Evolutionary conservation across 2,329 filamentous ascomycete species (phyloP), one percentile per base, ranked within the genome.

Genomic region (Trichoderma sp.): DNA sequence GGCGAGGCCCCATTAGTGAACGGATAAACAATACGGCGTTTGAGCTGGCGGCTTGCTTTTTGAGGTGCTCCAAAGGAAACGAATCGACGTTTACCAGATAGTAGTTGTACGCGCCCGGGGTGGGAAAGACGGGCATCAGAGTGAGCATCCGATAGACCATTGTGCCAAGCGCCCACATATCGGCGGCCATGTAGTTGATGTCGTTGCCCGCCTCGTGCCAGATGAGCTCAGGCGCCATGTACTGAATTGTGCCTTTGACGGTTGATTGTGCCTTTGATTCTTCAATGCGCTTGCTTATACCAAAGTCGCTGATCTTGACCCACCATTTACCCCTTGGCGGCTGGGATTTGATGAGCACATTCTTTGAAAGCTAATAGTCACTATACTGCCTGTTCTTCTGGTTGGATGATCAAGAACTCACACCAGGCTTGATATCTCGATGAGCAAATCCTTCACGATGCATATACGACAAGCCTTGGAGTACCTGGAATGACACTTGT

Each of bases 111-210:
- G 54, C 18, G 10, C 21, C 21, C 3, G 32, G 54, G 18, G 54
- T 58, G n/a, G 59, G 6, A 51, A 61, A 61, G 7, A 26, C 18
- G 3, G 39, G 51, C 24, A 46, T 43, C n/a, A 65, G 70, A 3
- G 66, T 72, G 18, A 72, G 51, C 21, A 70, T 63, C 18, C 54
- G 68, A 39, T 70, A 72, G 16, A 70, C 39, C 43, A 71, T 72
- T n/a, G 68, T 70, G 5, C 74, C 72, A 49, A 75, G 46, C 5
- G 71, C 70, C 74, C 74, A 75, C 54, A 75, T 72, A 46, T 75
- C 74, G 5, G 70, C 70, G 3, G 69, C 68, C 14, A 39, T 58
- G 30, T 71, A 55, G 24, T 72, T 61, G 28, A 66, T 58, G 34
- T 10, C 10, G 13, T 21, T 24, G 5, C 21, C 43, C n/a, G 49